Evolutionary conservation across 768 basidiomycete genomes (phyloP).

Genomic region (Lentinula sp.): DNA sequence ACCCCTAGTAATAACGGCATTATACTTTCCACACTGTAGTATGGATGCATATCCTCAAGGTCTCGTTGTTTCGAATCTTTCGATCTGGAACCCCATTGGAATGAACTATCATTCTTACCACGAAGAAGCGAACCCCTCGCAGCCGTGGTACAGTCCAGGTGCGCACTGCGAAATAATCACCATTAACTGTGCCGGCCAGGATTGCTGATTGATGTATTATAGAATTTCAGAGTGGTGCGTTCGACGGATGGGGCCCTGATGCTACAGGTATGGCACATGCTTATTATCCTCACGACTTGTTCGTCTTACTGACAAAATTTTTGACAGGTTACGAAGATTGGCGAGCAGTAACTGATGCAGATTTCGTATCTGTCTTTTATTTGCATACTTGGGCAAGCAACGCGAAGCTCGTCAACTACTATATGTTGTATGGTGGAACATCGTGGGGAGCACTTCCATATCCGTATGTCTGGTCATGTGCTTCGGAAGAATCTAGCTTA

Average conservation of each 20-base stretch:
- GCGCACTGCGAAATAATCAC: constrained; percentile 6
- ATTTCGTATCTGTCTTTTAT: constrained; percentile 79
- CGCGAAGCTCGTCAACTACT: constrained; percentile 77
- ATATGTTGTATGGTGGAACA: constrained; percentile 85
- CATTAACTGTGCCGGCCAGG: neutral
- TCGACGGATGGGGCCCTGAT: constrained; percentile 75
- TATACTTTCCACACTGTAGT: constrained; percentile 19
- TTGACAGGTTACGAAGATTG: constrained; percentile 61
- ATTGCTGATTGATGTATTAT: neutral
- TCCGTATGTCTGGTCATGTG: constrained; percentile 57
- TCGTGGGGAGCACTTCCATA: constrained; percentile 82
- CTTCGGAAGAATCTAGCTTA: neutral
- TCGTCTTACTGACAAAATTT: neutral
- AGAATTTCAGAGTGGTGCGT: constrained; percentile 70
- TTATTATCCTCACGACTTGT: neutral
- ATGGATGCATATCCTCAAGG: constrained; percentile 72
- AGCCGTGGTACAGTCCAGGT: constrained; percentile 73
- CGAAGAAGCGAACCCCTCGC: constrained; percentile 36
- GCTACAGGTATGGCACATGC: constrained; percentile 44
- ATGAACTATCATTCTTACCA: constrained; percentile 66
- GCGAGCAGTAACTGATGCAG: constrained; percentile 57
- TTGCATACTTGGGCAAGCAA: constrained; percentile 75
- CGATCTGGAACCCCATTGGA: constrained; percentile 54
- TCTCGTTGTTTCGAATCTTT: constrained; percentile 76
- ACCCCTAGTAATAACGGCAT: neutral